phyloP scores from a whole-genome alignment of 2,329 filamentous ascomycete species.

The Apiospora kogelbergensis region DNA sequence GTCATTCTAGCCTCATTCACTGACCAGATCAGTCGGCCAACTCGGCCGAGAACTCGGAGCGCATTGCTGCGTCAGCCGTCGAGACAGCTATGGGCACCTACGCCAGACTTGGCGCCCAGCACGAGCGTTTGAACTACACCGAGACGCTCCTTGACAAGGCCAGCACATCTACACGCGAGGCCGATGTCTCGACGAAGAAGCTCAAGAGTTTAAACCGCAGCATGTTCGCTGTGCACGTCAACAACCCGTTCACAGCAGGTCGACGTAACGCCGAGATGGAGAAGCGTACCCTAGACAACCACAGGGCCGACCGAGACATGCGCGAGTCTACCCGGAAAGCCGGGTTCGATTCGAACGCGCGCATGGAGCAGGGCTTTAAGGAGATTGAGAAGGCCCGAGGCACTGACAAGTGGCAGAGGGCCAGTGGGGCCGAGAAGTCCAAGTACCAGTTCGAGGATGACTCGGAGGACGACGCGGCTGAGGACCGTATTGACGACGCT shows the following conservation, averaged over 20 bases:
- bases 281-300: slow-evolving; percentile 66
- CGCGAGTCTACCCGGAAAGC: slow-evolving; percentile 62
- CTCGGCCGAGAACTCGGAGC: slow-evolving; percentile 64
- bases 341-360: slow-evolving; percentile 50
- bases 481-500: slow-evolving; percentile 65
- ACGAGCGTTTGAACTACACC: slow-evolving; percentile 77
- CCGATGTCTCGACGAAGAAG: slow-evolving; percentile 78
- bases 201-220: slow-evolving; percentile 82
- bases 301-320: slow-evolving; percentile 64
- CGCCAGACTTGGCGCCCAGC: slow-evolving; percentile 72
- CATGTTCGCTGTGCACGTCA: slow-evolving; percentile 85
- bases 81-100: slow-evolving; percentile 72
- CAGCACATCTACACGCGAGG: slow-evolving; percentile 71
- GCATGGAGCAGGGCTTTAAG: slow-evolving; percentile 48
- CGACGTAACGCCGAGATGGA: slow-evolving; percentile 65
- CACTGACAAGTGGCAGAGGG: slow-evolving; percentile 21
- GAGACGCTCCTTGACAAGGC: slow-evolving; percentile 82
- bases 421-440: slow-evolving; percentile 57
- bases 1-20: not conserved
- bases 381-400: slow-evolving; percentile 20
- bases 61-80: slow-evolving; percentile 66
- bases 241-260: slow-evolving; percentile 74
- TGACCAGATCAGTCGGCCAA: slow-evolving; percentile 39
- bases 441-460: slow-evolving; percentile 83
- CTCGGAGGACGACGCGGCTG: slow-evolving; percentile 37